phyloP scores from a whole-genome alignment of 805 yeast genomes.

The Starmerella kuoi region DNA sequence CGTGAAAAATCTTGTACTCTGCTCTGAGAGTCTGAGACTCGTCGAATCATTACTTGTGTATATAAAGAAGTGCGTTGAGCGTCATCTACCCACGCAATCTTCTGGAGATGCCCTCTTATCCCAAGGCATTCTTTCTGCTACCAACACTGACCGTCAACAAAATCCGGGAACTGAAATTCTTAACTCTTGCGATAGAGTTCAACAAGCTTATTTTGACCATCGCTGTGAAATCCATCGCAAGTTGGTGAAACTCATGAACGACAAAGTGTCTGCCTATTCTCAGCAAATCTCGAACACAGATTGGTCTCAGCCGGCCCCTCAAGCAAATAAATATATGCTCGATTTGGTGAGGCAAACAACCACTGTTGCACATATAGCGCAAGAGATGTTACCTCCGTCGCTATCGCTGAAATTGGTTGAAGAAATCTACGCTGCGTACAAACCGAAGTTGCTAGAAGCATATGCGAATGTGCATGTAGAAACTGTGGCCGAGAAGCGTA shows the following conservation, averaged over 20 bases:
- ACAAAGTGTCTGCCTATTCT: slow-evolving; percentile 44
- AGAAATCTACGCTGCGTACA: slow-evolving; percentile 40
- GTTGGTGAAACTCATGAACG: slow-evolving; percentile 58
- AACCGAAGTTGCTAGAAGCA: slow-evolving; percentile 41
- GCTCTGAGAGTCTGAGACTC: slow-evolving; percentile 50
- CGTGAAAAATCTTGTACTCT: slow-evolving; percentile 56
- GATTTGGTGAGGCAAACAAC: slow-evolving; percentile 51
- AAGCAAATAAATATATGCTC: slow-evolving; percentile 53
- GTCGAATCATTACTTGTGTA: slow-evolving; percentile 33
- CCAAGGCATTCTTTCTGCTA: not conserved
- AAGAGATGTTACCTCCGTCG: slow-evolving; percentile 39
- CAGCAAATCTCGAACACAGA: slow-evolving; percentile 36
- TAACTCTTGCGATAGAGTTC: slow-evolving; percentile 31
- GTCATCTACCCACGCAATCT: slow-evolving; percentile 20
- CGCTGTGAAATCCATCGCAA: slow-evolving; percentile 51
- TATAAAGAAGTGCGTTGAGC: slow-evolving; percentile 26
- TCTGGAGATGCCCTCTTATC: not conserved
- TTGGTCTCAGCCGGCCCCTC: slow-evolving; percentile 34
- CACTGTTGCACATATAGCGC: slow-evolving; percentile 50
- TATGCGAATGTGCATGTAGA: slow-evolving; percentile 35
- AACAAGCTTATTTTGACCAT: slow-evolving; percentile 42
- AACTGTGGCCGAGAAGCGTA: slow-evolving; percentile 33
- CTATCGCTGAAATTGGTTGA: slow-evolving; percentile 25
- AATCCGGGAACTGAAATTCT: slow-evolving; percentile 1
- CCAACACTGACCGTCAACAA: not conserved